A percentile compares a stretch with the other conserved stretches of the same genome.
phyloP scores from a whole-genome alignment of 805 yeast genomes.

The Torulaspora delbrueckii region DNA sequence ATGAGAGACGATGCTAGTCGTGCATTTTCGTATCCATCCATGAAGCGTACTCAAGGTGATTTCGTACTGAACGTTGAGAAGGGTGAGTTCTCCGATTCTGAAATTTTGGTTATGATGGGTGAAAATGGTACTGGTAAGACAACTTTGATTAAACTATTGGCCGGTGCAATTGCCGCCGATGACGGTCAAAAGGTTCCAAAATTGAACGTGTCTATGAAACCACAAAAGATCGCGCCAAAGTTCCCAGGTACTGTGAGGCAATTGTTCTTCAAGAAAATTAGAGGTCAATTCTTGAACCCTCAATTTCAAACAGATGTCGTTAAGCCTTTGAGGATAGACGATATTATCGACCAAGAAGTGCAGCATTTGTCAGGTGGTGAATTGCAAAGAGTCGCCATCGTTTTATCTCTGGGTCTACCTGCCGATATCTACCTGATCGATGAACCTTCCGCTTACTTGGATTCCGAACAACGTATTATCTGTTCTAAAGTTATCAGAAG shows the following conservation, averaged over 20 bases:
- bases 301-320: conserved; percentile 98
- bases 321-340: conserved; percentile 90
- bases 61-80: conserved; percentile 75
- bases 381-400: conserved; percentile 98
- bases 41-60: conserved; percentile 94
- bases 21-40: conserved; percentile 68
- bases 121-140: conserved; percentile 99
- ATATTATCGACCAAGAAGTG: conserved; percentile 94
- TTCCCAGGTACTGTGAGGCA: conserved; percentile 98
- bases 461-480: conserved; percentile 98
- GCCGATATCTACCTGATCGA: conserved; percentile 97
- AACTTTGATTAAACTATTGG: conserved; percentile 89
- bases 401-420: conserved; percentile 84
- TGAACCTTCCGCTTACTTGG: conserved; percentile 98
- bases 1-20: conserved; percentile 72
- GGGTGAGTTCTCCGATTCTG: conserved; percentile 94
- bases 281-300: conserved; percentile 89
- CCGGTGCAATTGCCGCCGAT: conserved; percentile 90
- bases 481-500: conserved; percentile 98
- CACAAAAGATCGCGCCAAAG: conserved; percentile 98
- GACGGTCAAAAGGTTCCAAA: conserved; percentile 78
- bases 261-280: conserved; percentile 91
- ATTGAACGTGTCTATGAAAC: conserved; percentile 93
- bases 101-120: conserved; percentile 98
- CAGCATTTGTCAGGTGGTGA: conserved; percentile 99